Conservation (phyloP, 495 filamentous ascomycete species). For the Margaritispora aquatica region DNA sequence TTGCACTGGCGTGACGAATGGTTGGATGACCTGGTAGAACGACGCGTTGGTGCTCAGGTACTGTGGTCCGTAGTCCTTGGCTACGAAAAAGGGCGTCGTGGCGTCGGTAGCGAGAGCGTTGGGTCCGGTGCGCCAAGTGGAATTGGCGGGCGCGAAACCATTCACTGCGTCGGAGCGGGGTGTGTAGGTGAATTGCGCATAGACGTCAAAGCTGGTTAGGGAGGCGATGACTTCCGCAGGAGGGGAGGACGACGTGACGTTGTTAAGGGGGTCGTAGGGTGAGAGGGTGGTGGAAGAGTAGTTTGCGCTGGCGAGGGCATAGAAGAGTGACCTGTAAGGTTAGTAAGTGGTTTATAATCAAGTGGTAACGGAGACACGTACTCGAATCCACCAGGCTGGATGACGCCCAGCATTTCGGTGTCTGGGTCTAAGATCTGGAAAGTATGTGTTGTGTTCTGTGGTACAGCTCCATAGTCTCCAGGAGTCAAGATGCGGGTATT, state of each 20-base stretch:
- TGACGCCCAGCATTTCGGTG: constrained; percentile 37
- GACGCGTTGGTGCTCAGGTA: constrained; percentile 28
- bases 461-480: constrained; percentile 37
- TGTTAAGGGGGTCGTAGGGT: constrained; percentile 10
- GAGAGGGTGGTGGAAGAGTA: constrained; percentile 2
- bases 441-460: constrained; percentile 37
- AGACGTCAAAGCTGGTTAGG: constrained; percentile 34
- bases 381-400: constrained; percentile 41
- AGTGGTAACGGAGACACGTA: constrained; percentile 15
- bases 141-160: constrained; percentile 23
- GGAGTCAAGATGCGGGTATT: constrained; percentile 30
- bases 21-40: constrained; percentile 37
- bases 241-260: background rate
- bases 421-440: constrained; percentile 41
- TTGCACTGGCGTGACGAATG: constrained; percentile 32
- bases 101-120: constrained; percentile 25
- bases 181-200: constrained; percentile 31
- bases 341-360: background rate
- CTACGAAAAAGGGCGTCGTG: constrained; percentile 33
- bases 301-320: constrained; percentile 21
- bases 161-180: constrained; percentile 33
- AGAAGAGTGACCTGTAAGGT: constrained; percentile 31
- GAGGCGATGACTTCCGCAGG: constrained; percentile 18
- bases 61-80: constrained; percentile 37
- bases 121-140: constrained; percentile 28